Base-by-base conservation (phyloP, 192 early-diverging fungal genomes). In the Gamsiella multidivaricata region DNA sequence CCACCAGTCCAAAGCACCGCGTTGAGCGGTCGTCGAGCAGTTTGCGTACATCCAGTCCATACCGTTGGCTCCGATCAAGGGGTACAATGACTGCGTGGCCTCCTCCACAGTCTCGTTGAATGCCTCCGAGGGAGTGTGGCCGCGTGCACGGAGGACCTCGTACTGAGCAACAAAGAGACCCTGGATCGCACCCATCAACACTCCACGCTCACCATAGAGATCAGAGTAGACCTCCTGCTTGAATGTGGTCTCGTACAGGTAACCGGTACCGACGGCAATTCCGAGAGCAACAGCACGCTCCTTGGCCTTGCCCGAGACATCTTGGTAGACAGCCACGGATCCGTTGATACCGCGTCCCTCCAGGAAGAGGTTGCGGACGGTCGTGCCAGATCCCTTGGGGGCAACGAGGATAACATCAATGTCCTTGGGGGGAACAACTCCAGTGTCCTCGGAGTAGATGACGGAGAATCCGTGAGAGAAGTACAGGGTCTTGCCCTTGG, bases 51-150 rank as follows among this genome's bases (percentile, higher is more conserved):
- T 98, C 75, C 76, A 74, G 84, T 95, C 93, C 95, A 97, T 97
- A 63, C 97, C 97, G 72, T 95, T 93, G 82, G 93, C 93, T 72
- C 94, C 94, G 70, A 98, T 93, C 74, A 98, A 87, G 22, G 97
- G 97, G 84, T 95, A 96, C 59, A 98, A 87, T 45, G 97, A 98
- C 84, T 98, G 96, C 11, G 97, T 98, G 45, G 95, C 97, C 82
- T 98, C 97, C 87, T 98, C 97, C 63, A 98, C 97, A 61, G 97
- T 98, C 86, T 98, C 97, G 88, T 98, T 98, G 90, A 96, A 98
- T 7, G 97, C 97, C 83, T 98, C 97, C 22, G 97, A 98, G 53
- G 97, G 97, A 32, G 91, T 88, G 91, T 98, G 96, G 64, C 96
- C 97, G 68, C 91, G 89, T 34, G 93, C 90, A 67, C 95, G 90